Percentiles rank a stretch among this genome's conserved stretches.
Conservation (phyloP, 106 monocot species). For the Triglochin maritima region DNA sequence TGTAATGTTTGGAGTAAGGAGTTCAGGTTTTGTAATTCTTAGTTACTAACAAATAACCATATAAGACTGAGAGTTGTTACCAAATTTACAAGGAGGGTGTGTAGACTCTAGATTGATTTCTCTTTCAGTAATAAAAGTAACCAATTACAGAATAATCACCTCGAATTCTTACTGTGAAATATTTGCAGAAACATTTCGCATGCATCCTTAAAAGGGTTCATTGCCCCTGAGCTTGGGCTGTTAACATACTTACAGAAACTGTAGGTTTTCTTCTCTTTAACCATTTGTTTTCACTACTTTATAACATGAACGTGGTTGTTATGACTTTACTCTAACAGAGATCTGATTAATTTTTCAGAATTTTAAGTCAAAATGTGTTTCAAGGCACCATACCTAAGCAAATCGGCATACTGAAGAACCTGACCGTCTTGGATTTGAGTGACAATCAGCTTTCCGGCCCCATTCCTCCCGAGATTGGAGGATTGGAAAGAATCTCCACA, state of each 20-base stretch:
- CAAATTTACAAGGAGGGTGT: too few relatives aligned
- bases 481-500: constrained; percentile 28
- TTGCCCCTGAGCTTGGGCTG: constrained; percentile 46
- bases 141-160: background rate
- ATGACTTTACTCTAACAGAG: background rate
- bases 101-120: too few relatives aligned
- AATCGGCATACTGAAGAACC: constrained; percentile 46
- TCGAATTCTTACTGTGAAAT: background rate
- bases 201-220: constrained; percentile 77
- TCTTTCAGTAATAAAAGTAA: background rate
- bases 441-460: constrained; percentile 15
- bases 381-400: constrained; percentile 63
- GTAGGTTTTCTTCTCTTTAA: constrained; percentile 25
- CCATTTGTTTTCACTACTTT: background rate
- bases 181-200: constrained; percentile 60
- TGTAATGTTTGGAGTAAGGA: background rate
- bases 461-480: constrained; percentile 19
- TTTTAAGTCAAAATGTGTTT: constrained; percentile 45
- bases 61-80: too few relatives aligned
- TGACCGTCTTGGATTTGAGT: constrained; percentile 18
- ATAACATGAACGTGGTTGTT: background rate
- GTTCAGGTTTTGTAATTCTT: background rate
- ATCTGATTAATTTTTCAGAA: constrained; percentile 23
- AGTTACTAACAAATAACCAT: background rate
- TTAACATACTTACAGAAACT: constrained; percentile 57